Base-by-base conservation (phyloP, 805 yeast genomes). In the Metschnikowia picachoensis region DNA sequence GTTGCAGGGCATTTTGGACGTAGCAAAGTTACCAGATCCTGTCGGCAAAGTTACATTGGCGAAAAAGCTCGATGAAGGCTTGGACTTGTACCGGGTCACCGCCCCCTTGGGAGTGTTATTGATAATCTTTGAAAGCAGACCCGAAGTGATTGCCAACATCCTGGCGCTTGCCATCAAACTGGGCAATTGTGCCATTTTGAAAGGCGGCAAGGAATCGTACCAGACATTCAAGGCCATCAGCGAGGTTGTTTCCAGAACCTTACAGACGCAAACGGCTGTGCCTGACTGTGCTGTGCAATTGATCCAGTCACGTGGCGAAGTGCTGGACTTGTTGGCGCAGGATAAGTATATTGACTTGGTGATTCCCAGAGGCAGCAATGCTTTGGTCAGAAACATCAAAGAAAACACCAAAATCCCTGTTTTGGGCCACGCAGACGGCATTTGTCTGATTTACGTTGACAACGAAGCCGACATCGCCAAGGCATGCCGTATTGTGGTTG, bases 341-440 rank as follows among this genome's bases (percentile, higher is more conserved):
- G 98, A 94, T 66, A 79, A 77, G 60, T 88, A 84, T 66, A 92
- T 94, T 47, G 99, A 94, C 65, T 76, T 94, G 64, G 99, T 94
- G 17, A 89, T 94, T 58, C 99, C 99, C 50, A 79, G 99, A 60
- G 99, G 99, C n/a, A 87, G 96, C 28, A 94, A 94, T 60, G 92
- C 83, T 52, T 76, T 94, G 48, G 99, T 94, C 35, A 79, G 87
- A 56, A 81, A 76, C 63, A 91, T 94, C 65, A 94, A 95, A 68
- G 76, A 79, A 25, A 80, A 80, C 62, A 92, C 99, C 20, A 89
- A 89, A 64, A 95, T 94, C 57, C 98, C 99, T 5, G 99, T 94
- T 8, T 70, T 94, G 61, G 99, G 99, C 46, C 99, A 94, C 65
- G 99, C 99, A 8, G 98, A 94, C 67, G 99, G 99, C 39, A 85